These are phyloP conservation scores for Xylaria grammica DNA, from an alignment of 495 filamentous ascomycete genomes.

Conservation along the genomic window DNA sequence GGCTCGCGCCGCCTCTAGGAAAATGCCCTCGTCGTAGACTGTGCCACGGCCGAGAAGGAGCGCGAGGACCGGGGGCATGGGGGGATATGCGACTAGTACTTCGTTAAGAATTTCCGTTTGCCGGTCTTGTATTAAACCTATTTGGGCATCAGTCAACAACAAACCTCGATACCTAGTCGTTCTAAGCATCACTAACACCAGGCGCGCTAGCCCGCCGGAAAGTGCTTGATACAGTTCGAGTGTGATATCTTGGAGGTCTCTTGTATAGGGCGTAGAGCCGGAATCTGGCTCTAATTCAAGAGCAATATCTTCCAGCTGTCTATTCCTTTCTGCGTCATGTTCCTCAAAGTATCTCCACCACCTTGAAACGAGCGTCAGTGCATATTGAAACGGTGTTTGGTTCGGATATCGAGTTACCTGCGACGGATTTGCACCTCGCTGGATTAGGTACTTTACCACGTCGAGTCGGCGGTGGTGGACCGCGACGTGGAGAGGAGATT, in stretches of 20 bases:
- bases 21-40: no score
- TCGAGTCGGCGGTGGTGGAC: background rate
- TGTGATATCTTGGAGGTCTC: background rate
- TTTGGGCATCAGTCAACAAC: no score
- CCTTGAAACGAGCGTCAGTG: background rate
- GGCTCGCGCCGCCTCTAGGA: no score
- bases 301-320: background rate
- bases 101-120: no score
- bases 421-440: conserved; percentile 3
- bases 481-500: background rate
- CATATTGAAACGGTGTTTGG: background rate
- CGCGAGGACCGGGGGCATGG: no score
- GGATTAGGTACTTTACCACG: background rate
- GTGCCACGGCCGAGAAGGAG: no score
- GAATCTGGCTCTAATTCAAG: background rate
- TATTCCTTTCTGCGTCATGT: no score
- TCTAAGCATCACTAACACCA: no score
- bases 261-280: background rate
- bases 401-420: background rate
- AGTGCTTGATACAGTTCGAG: background rate
- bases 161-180: no score
- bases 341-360: no score
- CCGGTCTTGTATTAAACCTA: no score
- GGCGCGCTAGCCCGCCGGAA: background rate
- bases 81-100: no score